Evolutionary conservation across 768 basidiomycete species (phyloP).

Genomic region (Leccinum broughii): DNA sequence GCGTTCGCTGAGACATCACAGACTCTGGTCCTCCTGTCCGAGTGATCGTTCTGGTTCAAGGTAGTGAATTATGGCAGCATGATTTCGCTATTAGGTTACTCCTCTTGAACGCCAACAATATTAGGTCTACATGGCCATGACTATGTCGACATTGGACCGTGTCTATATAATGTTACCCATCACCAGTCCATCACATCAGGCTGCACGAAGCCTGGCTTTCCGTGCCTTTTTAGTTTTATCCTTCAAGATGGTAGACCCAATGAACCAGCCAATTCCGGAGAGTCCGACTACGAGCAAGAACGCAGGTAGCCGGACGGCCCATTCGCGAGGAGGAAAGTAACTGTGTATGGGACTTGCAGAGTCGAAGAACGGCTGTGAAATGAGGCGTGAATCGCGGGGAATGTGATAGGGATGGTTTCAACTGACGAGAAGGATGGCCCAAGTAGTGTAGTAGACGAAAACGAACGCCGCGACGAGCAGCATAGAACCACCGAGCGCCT

Average conservation of each 20-base stretch:
- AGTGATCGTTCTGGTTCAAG: neutral
- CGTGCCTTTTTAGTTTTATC: slow-evolving; percentile 71
- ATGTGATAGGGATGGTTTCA: neutral
- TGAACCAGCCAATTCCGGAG: slow-evolving; percentile 74
- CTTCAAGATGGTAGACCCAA: slow-evolving; percentile 73
- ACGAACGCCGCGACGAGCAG: slow-evolving; percentile 72
- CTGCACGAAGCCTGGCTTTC: slow-evolving; percentile 60
- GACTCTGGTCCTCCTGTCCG: too few species aligned
- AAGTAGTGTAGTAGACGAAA: slow-evolving; percentile 89
- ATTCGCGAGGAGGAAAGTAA: slow-evolving; percentile 87
- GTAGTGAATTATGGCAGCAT: neutral
- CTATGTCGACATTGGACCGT: neutral
- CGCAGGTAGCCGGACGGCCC: slow-evolving; percentile 87
- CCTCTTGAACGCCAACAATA: neutral
- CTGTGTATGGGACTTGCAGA: slow-evolving; percentile 67
- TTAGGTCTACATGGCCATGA: neutral
- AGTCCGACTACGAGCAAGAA: slow-evolving; percentile 80
- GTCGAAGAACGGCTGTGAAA: slow-evolving; percentile 78
- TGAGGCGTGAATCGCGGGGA: slow-evolving; percentile 9
- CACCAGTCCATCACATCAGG: slow-evolving; percentile 38
- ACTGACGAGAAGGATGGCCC: slow-evolving; percentile 85
- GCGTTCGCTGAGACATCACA: slow-evolving; percentile 10
- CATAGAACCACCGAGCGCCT: slow-evolving; percentile 76
- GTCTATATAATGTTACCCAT: neutral
- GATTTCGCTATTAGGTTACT: neutral